Evolutionary conservation across 2,329 filamentous ascomycete genomes (phyloP), one percentile per base, ranked within the genome.

Genomic region (Pestalotiopsis sp.): DNA sequence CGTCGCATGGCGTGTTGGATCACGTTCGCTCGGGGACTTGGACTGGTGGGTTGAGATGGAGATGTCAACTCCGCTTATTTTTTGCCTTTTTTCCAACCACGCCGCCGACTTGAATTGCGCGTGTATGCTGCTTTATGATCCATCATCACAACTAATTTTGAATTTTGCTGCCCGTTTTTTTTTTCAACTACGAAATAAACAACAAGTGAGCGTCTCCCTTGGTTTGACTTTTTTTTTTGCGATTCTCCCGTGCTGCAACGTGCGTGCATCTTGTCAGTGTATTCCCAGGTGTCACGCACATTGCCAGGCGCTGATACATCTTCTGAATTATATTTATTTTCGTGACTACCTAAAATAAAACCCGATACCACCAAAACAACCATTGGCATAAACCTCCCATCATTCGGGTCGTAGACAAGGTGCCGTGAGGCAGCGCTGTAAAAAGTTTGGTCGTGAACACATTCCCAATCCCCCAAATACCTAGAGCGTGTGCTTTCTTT

Each of bases 1-100:
- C 89, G 87, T 90, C 86, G 85, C 85, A 85, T 91, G 89, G 90
- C 90, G 88, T 82, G 84, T 81, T 88, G 89, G 89, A 91, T 86
- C 80, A 90, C 89, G 88, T 85, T 85, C 83, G 85, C 82, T 84
- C 78, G 84, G 86, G 87, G 87, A 80, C 81, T 86, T 90, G 88
- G 85, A 83, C 81, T 84, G 81, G 81, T 76, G 78, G 78, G 77
- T 80, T 80, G 84, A 84, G 87, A 87, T 87, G 83, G 87, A 84
- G 82, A 78, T 73, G 82, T 81, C 85, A 74, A 88, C 85, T 82
- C 78, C 79, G 63, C 65, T 73, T 78, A 74, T 74, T 78, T 80
- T 80, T 80, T 77, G 38, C 20, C 36, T 52, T 64, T 64, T 64
- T 64, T 49, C 52, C 11, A n/a, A 14, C 31, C 20, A 20, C 25